Evolutionary conservation across 2,329 filamentous ascomycete species (phyloP).

Genomic region (Hymenoscyphus fructigenus): DNA sequence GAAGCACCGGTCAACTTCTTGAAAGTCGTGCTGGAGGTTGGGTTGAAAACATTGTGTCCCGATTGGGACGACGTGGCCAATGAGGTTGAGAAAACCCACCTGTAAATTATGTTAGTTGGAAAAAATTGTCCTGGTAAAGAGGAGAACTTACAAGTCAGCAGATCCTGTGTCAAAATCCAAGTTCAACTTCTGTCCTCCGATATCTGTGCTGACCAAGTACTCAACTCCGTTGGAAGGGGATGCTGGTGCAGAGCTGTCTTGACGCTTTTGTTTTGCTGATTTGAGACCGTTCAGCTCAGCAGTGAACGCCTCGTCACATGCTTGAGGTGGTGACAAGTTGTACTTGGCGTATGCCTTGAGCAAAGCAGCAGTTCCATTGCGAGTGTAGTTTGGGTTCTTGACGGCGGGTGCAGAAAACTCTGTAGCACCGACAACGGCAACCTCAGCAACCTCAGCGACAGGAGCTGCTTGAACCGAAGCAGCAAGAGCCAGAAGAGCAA

Average conservation of each 20-base stretch:
- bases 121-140: not conserved
- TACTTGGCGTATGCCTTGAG: constrained; percentile 37
- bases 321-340: constrained; percentile 30
- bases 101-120: constrained; percentile 8
- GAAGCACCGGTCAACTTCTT: constrained; percentile 28
- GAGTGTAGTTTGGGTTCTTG: constrained; percentile 29
- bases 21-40: constrained; percentile 31
- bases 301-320: constrained; percentile 27
- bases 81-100: constrained; percentile 36
- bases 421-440: constrained; percentile 9
- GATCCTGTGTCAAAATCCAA: constrained; percentile 36
- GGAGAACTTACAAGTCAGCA: constrained; percentile 33
- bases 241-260: constrained; percentile 31
- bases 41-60: constrained; percentile 27
- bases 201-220: constrained; percentile 29
- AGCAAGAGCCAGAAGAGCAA: constrained; percentile 31
- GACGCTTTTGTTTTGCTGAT: constrained; percentile 26
- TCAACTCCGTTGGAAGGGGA: constrained; percentile 26
- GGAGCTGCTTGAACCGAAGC: constrained; percentile 24
- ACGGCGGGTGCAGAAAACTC: constrained; percentile 31
- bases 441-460: constrained; percentile 1
- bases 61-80: constrained; percentile 20
- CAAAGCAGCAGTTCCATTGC: constrained; percentile 35
- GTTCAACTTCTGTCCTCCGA: constrained; percentile 35
- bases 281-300: constrained; percentile 16